Conservation (phyloP, 306 rosid genomes). For the Gastrolobium villosum region DNA sequence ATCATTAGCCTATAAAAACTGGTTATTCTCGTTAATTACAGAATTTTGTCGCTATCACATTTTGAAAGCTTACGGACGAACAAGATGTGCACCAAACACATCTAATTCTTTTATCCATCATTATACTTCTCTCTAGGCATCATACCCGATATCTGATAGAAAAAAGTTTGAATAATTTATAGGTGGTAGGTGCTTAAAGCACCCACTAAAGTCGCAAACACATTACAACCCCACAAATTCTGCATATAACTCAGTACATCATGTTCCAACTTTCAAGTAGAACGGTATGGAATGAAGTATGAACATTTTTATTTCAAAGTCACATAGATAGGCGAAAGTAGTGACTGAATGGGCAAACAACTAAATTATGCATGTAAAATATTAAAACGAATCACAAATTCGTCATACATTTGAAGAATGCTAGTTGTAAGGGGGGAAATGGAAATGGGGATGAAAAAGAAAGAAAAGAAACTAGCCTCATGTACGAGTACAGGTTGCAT, state of each 20-base stretch:
- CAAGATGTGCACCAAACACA: not conserved
- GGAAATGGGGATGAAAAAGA: not conserved
- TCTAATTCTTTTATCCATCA: not conserved
- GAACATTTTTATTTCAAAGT: slow-evolving; percentile 18
- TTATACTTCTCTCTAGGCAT: not conserved
- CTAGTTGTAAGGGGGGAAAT: slow-evolving; percentile 2
- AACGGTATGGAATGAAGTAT: slow-evolving; percentile 13
- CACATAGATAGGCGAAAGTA: slow-evolving; percentile 10
- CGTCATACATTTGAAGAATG: slow-evolving; percentile 35
- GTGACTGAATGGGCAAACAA: slow-evolving; percentile 5
- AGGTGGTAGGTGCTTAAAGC: not conserved
- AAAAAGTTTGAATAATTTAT: not conserved
- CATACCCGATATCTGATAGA: not conserved
- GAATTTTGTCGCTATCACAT: not conserved
- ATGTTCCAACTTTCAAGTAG: slow-evolving; percentile 1
- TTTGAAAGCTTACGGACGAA: not conserved
- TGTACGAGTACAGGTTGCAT: slow-evolving; percentile 77
- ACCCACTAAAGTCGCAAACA: not conserved
- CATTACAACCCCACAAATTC: not conserved
- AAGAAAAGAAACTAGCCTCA: slow-evolving; percentile 61
- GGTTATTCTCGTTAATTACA: not conserved
- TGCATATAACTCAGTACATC: slow-evolving; percentile 5
- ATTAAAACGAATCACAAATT: slow-evolving; percentile 38
- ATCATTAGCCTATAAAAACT: not conserved
- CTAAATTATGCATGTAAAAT: not conserved